Evolutionary conservation across 257 asterid species (phyloP), one percentile per base, ranked within the genome.

Genomic region (Solanum phureja): DNA sequence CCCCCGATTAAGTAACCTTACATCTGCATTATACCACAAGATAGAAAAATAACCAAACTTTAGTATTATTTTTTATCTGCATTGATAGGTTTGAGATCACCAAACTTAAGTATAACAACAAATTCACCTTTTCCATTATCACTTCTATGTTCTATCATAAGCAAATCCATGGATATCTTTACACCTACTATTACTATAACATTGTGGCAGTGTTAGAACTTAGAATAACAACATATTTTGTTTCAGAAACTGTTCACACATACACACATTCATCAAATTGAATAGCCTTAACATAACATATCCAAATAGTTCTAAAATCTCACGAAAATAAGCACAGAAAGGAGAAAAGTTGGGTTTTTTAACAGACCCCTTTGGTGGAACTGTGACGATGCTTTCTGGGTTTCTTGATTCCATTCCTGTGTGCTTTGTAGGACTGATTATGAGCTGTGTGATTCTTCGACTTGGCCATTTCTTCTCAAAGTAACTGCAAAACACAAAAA

Each of bases 381-480:
- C 88, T 87, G 93, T 94, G 90, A 91, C 96, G 96, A 69, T 95
- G 95, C 88, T 91, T 93, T 64, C 91, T 92, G 66, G 98, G 96
- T 91, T 95, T 95, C 96, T 95, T 95, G 93, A 95, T 95, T 11
- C 98, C 98, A 87, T 95, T 95, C 92, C 76, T 93, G 94, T 96
- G 98, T 21, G 98, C 98, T 91, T 96, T 96, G 93, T 88, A 72
- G 11, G 98, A 96, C 93, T 95, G 98, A 89, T 96, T 96, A 90
- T 96, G 98, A 1, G 98, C 98, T 0, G 98, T 95, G 95, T 96
- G 98, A 79, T 96, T 96, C 98, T 96, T 96, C 69, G 98, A 96
- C 87, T 96, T 96, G 83, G 98, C 98, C 98, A 96, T 96, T 89
- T 46, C 88, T 42, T 69, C 60, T 87, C 72, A 12, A 24, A 87